phyloP scores from a whole-genome alignment of 2,329 filamentous ascomycete genomes.

The Aspergillus sp. region DNA sequence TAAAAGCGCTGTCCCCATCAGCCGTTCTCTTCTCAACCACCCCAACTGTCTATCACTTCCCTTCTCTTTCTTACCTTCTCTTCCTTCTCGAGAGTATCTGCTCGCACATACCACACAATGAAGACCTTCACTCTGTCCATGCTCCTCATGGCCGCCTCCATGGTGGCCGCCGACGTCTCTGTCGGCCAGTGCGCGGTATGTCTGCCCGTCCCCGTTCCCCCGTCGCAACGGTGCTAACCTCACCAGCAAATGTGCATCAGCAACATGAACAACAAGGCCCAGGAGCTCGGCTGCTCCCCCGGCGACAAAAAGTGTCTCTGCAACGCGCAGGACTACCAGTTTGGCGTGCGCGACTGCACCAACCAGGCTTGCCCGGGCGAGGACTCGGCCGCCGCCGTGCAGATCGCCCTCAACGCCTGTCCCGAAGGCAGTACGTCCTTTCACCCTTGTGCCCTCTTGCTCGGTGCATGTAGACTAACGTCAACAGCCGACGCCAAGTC shows the following conservation, averaged over 20 bases:
- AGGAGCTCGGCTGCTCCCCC: conserved; percentile 38
- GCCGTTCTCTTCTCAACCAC: background rate
- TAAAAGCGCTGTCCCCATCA: background rate
- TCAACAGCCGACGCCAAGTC: conserved; percentile 1
- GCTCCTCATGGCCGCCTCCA: conserved; percentile 27
- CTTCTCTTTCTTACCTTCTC: no score
- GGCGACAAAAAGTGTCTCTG: conserved; percentile 43
- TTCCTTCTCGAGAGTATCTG: no score
- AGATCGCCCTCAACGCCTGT: conserved; percentile 37
- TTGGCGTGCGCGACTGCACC: conserved; percentile 49
- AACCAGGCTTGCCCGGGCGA: conserved; percentile 42
- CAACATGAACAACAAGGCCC: conserved; percentile 44
- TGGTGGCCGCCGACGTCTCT: conserved; percentile 25
- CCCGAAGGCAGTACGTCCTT: conserved; percentile 21
- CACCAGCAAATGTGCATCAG: conserved; percentile 43
- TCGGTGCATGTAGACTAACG: background rate
- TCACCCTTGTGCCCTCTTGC: no score
- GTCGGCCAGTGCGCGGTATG: conserved; percentile 32
- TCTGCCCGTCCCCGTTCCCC: background rate
- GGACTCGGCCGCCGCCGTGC: conserved; percentile 31
- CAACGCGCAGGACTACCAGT: conserved; percentile 39
- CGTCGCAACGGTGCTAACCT: conserved; percentile 12
- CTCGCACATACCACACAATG: conserved; percentile 25
- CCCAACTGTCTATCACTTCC: no score
- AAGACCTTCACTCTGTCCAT: conserved; percentile 33